A percentile compares a stretch with the other conserved stretches of the same genome.
These are phyloP conservation scores for Metschnikowia matae DNA, from an alignment of 805 yeast species.

Conservation along the genomic window DNA sequence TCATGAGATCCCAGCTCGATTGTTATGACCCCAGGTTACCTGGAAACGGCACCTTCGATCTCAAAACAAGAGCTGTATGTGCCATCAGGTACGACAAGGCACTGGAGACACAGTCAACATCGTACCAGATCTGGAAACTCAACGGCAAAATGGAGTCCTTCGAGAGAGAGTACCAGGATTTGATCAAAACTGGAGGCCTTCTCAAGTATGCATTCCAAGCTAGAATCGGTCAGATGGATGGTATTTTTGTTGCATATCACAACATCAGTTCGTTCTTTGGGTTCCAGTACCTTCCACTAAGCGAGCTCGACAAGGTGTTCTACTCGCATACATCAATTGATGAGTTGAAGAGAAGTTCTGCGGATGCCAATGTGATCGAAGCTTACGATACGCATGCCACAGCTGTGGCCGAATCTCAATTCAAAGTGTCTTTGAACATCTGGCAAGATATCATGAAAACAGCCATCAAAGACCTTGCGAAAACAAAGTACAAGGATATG, in stretches of 20 bases:
- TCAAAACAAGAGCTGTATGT: constrained; percentile 87
- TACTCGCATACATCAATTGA: constrained; percentile 18
- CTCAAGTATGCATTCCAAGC: constrained; percentile 89
- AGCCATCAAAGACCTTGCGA: constrained; percentile 25
- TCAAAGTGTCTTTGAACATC: constrained; percentile 18
- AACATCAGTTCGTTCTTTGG: constrained; percentile 80
- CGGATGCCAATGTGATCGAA: constrained; percentile 12
- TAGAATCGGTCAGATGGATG: constrained; percentile 94
- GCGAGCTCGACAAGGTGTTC: constrained; percentile 56
- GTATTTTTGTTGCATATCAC: constrained; percentile 89
- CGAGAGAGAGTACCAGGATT: constrained; percentile 73
- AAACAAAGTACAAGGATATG: constrained; percentile 10
- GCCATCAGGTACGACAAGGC: constrained; percentile 77
- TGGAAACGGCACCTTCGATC: constrained; percentile 87
- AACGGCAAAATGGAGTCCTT: constrained; percentile 74
- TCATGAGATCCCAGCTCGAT: constrained; percentile 89
- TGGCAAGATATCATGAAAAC: constrained; percentile 29
- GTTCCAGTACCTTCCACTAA: constrained; percentile 78
- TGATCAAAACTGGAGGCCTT: constrained; percentile 65
- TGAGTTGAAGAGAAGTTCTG: neutral
- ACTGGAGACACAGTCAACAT: constrained; percentile 50
- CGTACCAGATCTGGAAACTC: constrained; percentile 62
- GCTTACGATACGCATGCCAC: constrained; percentile 11
- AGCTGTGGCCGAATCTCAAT: constrained; percentile 17
- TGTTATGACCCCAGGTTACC: constrained; percentile 74